Evolutionary conservation across 2,329 filamentous ascomycete species (phyloP).

Genomic region (Blastomyces gilchristii): DNA sequence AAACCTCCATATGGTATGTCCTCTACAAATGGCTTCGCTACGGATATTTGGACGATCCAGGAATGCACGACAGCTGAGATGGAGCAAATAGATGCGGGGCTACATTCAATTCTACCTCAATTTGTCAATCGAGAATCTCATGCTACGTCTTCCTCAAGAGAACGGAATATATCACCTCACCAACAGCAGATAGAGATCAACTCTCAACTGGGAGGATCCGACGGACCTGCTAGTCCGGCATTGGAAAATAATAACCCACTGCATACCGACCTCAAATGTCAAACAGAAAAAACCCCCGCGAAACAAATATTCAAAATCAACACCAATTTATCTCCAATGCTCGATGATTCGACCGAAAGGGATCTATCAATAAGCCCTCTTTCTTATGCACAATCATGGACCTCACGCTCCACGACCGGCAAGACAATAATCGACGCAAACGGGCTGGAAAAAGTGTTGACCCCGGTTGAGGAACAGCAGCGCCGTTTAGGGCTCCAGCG

Average conservation of each 20-base stretch:
- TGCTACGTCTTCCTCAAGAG: background rate
- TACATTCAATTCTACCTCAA: background rate
- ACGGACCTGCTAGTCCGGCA: background rate
- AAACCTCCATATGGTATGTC: background rate
- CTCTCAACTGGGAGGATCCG: background rate
- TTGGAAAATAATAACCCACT: background rate
- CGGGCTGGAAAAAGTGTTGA: constrained; percentile 1
- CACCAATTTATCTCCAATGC: background rate
- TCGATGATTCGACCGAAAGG: background rate
- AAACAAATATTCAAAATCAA: background rate
- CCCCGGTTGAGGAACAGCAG: background rate
- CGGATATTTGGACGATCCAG: background rate
- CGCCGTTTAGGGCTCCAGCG: constrained; percentile 2
- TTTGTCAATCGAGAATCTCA: background rate
- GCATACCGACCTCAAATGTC: background rate
- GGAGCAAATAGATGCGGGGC: background rate
- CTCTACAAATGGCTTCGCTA: too few relatives aligned
- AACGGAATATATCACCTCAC: background rate
- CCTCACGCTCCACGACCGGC: background rate
- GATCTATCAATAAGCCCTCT: background rate
- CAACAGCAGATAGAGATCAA: background rate
- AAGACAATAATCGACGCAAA: constrained; percentile 1
- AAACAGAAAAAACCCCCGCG: background rate
- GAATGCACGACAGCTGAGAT: background rate
- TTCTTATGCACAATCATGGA: background rate